These are phyloP conservation scores for Neohortaea acidophila DNA, from an alignment of 495 filamentous ascomycete species.

Conservation along the genomic window DNA sequence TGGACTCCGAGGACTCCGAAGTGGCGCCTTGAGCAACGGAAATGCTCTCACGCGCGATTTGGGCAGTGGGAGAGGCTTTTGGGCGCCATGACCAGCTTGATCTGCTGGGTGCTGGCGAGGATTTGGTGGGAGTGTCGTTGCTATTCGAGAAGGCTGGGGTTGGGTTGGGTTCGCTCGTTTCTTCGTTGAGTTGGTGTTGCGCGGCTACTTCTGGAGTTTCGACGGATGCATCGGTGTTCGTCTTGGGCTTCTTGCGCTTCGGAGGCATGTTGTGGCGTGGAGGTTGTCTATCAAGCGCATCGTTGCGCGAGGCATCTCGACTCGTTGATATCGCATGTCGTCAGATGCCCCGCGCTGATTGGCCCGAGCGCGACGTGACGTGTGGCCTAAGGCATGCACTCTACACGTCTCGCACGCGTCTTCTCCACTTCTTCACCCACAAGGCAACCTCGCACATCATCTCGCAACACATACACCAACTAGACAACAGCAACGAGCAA, in stretches of 20 bases:
- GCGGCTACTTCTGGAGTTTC: neutral
- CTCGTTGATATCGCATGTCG: too few relatives aligned
- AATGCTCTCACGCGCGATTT: conserved; percentile 25
- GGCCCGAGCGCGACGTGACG: too few relatives aligned
- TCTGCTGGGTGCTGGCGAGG: neutral
- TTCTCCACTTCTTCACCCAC: too few relatives aligned
- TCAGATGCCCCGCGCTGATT: too few relatives aligned
- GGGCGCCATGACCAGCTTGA: conserved; percentile 25
- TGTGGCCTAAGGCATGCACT: too few relatives aligned
- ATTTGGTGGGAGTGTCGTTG: neutral
- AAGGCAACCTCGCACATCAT: neutral
- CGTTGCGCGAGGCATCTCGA: too few relatives aligned
- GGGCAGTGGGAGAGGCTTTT: conserved; percentile 22
- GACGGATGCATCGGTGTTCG: conserved; percentile 19
- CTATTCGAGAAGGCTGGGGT: neutral
- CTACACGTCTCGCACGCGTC: too few relatives aligned
- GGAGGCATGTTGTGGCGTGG: too few relatives aligned
- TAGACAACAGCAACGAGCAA: neutral
- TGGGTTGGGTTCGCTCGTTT: neutral
- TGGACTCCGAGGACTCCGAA: conserved; percentile 17
- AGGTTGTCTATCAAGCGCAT: too few relatives aligned
- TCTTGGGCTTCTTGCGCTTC: conserved; percentile 25
- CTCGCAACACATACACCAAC: neutral
- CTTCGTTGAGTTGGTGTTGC: neutral
- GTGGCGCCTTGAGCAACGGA: conserved; percentile 23